Base-by-base conservation (phyloP, 805 yeast genomes). In the Suhomyces xylopsoci region DNA sequence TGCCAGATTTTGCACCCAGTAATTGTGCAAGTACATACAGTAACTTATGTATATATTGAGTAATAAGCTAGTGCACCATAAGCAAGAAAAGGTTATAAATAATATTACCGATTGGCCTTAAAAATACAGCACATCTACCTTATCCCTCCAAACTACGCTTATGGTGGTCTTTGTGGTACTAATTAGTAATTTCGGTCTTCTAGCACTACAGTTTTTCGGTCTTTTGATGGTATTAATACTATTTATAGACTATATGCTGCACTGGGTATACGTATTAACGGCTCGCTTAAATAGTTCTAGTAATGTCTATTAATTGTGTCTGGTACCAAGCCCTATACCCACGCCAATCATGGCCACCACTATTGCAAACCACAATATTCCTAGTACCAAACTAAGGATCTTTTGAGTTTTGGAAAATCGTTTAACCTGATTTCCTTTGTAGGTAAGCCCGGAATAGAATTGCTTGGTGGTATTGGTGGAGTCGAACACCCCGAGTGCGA, bases 341-440 rank as follows among this genome's bases (percentile, higher is more conserved):
- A 73, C 70, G 0, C 70, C 77, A 3, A 74, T 68, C 78, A 73
- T 71, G 19, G 76, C 69, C n/a, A 71, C 43, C 7, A 70, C 63
- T 1, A 65, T 54, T 15, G 55, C 42, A 5, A 70, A 45, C 79
- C 79, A 74, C 5, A 64, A 6, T 6, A 74, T 8, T 8, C 78
- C 78, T 3, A 71, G 22, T 2, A 57, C 47, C 7, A 67, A 56
- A 55, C 76, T 69, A 34, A 61, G 44, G 1, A 64, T 10, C 55
- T 74, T 74, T 57, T 74, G 79, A 30, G 57, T 53, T 55, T 51
- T 56, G 15, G 62, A 58, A 47, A 57, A 58, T 38, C 54, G 50
- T 49, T 58, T 61, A 48, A 61, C 57, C 60, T 52, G 57, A 42
- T 47, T 30, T n/a, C 53, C 42, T 41, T 58, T 54, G 48, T 53